phyloP scores from a whole-genome alignment of 2,329 filamentous ascomycete species.

The Sporothrix brasiliensis region DNA sequence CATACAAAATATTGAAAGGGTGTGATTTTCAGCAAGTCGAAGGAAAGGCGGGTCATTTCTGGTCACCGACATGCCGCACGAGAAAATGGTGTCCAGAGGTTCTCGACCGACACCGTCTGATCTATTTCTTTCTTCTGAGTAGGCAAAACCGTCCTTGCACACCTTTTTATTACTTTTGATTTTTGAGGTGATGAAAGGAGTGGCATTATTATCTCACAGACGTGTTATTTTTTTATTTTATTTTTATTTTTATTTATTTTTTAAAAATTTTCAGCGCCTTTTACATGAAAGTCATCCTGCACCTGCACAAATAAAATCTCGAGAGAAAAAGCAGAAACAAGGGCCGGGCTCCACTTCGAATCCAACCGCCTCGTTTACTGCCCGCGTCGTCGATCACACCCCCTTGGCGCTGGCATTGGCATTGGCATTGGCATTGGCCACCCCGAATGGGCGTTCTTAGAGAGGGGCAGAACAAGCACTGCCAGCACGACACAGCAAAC shows the following conservation, averaged over 20 bases:
- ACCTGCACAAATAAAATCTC: conserved; percentile 11
- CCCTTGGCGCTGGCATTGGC: conserved; percentile 20
- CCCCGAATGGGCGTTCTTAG: not conserved
- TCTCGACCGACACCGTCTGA: not conserved
- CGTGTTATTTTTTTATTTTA: not conserved
- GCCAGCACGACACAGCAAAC: not conserved
- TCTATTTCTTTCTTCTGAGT: not conserved
- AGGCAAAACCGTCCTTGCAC: no score
- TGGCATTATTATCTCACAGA: no score
- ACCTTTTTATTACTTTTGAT: not conserved
- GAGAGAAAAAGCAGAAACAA: conserved; percentile 11
- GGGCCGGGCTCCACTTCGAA: conserved; percentile 20
- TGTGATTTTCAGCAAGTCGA: not conserved
- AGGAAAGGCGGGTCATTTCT: conserved; percentile 5
- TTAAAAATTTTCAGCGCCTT: no score
- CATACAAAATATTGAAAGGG: no score
- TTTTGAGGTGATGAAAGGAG: not conserved
- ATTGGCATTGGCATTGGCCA: conserved; percentile 16
- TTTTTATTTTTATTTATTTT: not conserved
- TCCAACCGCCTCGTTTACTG: conserved; percentile 30
- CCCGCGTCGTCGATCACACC: conserved; percentile 30
- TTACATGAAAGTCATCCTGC: conserved; percentile 12
- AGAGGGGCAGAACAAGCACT: conserved; percentile 23
- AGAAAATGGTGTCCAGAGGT: not conserved
- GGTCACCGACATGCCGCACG: conserved; percentile 14